phyloP scores from a whole-genome alignment of 2,329 filamentous ascomycete species.

The Botrytis pseudocinerea region DNA sequence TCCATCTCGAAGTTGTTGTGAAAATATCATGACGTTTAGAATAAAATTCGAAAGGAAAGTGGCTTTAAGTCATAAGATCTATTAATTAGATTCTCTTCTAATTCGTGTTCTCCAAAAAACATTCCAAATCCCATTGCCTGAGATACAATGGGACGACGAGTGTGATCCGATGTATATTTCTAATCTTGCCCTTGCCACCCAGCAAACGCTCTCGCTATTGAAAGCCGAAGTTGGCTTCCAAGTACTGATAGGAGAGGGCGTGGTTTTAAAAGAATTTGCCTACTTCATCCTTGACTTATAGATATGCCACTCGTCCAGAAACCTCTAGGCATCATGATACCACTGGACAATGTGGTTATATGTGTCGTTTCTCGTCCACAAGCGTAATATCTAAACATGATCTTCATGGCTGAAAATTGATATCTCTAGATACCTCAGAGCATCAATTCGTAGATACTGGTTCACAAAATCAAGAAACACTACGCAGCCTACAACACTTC shows the following conservation, averaged over 20 bases:
- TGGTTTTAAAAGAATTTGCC: not conserved
- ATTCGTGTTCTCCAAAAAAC: not conserved
- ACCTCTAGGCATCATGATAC: not conserved
- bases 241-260: not conserved
- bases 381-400: not conserved
- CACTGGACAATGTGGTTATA: not conserved
- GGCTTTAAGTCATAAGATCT: not conserved
- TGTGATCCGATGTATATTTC: not conserved
- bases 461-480: not conserved
- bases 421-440: not conserved
- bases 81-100: not conserved
- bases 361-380: not conserved
- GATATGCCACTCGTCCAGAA: not conserved
- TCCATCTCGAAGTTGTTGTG: not conserved
- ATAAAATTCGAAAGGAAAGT: not conserved
- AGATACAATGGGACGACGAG: not conserved
- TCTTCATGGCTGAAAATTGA: not conserved
- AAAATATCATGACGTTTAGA: not conserved
- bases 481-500: not conserved
- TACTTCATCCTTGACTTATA: not conserved
- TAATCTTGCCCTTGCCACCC: not conserved
- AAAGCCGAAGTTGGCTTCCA: not conserved
- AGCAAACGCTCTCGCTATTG: not conserved
- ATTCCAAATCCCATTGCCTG: not conserved
- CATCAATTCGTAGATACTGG: not conserved